Conservation (phyloP, 306 rosid species). For the Begonia loranthoides region DNA sequence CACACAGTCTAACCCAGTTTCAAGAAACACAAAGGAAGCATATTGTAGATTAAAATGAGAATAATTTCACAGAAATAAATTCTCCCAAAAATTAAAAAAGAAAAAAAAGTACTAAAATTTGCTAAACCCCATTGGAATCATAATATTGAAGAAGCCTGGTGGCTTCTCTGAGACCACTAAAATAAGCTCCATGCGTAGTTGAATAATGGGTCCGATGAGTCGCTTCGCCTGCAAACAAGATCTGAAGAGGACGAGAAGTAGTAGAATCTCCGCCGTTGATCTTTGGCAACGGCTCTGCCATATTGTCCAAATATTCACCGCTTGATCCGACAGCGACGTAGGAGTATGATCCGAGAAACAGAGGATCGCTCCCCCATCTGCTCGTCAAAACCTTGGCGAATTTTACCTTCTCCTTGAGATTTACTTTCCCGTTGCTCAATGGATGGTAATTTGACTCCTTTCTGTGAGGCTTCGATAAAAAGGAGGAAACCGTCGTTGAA, state of each 20-base stretch:
- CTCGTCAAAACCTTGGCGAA: conserved; percentile 51
- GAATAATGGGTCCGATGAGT: conserved; percentile 97
- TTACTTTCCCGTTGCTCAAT: conserved; percentile 31
- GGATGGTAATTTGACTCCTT: conserved; percentile 17
- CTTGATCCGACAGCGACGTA: conserved; percentile 87
- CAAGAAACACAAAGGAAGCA: conserved; percentile 26
- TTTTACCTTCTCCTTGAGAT: conserved; percentile 20
- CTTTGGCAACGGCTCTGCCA: conserved; percentile 87
- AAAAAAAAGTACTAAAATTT: conserved; percentile 11
- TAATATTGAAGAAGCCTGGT: conserved; percentile 85
- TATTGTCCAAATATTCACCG: conserved; percentile 67
- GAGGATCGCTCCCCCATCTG: conserved; percentile 73
- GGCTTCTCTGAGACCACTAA: conserved; percentile 97
- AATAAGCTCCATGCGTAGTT: conserved; percentile 96
- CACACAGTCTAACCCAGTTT: conserved; percentile 27
- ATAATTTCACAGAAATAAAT: conserved; percentile 38
- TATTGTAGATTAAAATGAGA: conserved; percentile 35
- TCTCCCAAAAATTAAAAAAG: conserved; percentile 14
- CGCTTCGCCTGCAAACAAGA: conserved; percentile 97
- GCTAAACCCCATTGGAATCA: conserved; percentile 48
- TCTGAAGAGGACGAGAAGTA: conserved; percentile 48
- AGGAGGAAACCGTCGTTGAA: conserved; percentile 42
- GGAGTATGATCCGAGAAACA: conserved; percentile 79
- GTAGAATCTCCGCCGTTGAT: conserved; percentile 16
- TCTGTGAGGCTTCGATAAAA: conserved; percentile 23